Evolutionary conservation across 2,329 filamentous ascomycete species (phyloP).

Genomic region (Scorias spongiosa): DNA sequence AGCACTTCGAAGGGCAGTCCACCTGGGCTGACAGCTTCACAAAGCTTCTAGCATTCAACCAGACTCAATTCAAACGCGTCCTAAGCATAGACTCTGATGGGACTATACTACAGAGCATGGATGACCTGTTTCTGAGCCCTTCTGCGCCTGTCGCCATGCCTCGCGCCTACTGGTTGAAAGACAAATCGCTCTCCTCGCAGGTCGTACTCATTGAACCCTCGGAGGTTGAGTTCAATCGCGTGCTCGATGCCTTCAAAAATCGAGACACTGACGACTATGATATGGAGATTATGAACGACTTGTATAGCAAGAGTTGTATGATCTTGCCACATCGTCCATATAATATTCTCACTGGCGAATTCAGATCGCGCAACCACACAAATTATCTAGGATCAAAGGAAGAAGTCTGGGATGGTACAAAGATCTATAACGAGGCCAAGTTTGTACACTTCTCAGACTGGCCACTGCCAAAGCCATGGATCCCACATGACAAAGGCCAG

Average conservation of each 20-base stretch:
- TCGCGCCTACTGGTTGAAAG: conserved; percentile 54
- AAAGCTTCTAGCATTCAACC: conserved; percentile 54
- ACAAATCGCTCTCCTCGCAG: conserved; percentile 13
- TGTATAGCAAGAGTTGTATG: conserved; percentile 41
- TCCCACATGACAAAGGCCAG: conserved; percentile 29
- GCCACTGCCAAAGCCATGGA: conserved; percentile 51
- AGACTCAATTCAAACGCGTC: conserved; percentile 45
- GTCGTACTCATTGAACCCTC: conserved; percentile 10
- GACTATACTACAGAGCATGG: conserved; percentile 46
- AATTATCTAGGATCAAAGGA: conserved; percentile 29
- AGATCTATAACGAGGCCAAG: conserved; percentile 42
- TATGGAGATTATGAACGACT: conserved; percentile 38
- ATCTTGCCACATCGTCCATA: conserved; percentile 49
- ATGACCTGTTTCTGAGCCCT: conserved; percentile 57
- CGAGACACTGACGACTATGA: conserved; percentile 20
- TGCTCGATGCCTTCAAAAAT: conserved; percentile 3
- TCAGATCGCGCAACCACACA: conserved; percentile 35
- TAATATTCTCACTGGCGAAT: conserved; percentile 45
- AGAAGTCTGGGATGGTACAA: conserved; percentile 44
- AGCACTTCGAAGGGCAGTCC: conserved; percentile 9
- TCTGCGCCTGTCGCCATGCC: conserved; percentile 48
- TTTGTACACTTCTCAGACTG: conserved; percentile 56
- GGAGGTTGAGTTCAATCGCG: conserved; percentile 2
- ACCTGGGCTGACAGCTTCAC: conserved; percentile 51
- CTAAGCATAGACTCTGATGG: conserved; percentile 49